A percentile compares a stretch with the other conserved stretches of the same genome.
Conservation (phyloP, 768 basidiomycete species). For the Tricholoma sp. region DNA sequence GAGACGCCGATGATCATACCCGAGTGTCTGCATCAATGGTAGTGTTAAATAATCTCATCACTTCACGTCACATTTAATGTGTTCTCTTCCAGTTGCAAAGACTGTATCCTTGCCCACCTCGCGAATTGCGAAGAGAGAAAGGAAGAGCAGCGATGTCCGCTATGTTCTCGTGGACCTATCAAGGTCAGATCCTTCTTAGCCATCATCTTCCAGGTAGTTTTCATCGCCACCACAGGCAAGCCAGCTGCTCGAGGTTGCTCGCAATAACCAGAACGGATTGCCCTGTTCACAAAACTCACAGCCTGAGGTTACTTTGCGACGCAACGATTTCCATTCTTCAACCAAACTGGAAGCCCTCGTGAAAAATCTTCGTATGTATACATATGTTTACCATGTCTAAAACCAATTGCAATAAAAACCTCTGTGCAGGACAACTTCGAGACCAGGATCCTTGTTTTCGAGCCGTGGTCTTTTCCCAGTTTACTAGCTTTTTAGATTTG, state of each 20-base stretch:
- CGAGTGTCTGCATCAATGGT: conserved; percentile 76
- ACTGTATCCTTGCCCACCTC: conserved; percentile 78
- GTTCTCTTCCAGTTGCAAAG: conserved; percentile 64
- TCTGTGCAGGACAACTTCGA: conserved; percentile 46
- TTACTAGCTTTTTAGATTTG: conserved; percentile 82
- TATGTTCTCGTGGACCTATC: conserved; percentile 67
- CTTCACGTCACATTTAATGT: neutral
- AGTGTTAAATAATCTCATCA: conserved; percentile 14
- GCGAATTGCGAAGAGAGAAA: conserved; percentile 62
- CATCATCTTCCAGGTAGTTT: neutral
- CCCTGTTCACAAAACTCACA: conserved; percentile 30
- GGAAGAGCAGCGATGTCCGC: conserved; percentile 74
- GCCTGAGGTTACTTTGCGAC: conserved; percentile 53
- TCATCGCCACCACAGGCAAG: conserved; percentile 33
- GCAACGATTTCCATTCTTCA: conserved; percentile 83
- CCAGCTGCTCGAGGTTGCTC: conserved; percentile 61
- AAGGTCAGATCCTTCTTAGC: conserved; percentile 31
- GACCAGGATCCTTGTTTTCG: conserved; percentile 74
- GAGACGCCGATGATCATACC: conserved; percentile 67
- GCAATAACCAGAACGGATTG: conserved; percentile 21
- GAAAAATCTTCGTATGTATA: conserved; percentile 55
- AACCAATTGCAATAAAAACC: neutral
- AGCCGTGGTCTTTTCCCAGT: conserved; percentile 88
- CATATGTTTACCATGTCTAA: neutral
- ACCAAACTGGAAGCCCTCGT: conserved; percentile 88